A percentile compares a stretch with the other conserved stretches of the same genome.
Conservation (phyloP, 345 rosid genomes). For the Geranium rotundifolium region DNA sequence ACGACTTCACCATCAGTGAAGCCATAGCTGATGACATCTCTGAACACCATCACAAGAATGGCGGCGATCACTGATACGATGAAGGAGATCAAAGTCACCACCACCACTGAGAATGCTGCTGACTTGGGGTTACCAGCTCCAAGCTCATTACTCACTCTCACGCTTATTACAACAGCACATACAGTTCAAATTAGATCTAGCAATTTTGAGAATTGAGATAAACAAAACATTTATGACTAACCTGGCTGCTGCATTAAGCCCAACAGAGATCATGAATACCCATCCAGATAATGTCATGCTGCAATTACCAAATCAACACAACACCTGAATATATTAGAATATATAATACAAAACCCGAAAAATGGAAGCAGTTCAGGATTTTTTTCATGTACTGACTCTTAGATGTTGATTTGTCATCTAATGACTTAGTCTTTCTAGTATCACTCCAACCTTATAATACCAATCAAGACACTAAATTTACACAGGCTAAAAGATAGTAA, state of each 20-base stretch:
- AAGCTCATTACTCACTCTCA: constrained; percentile 70
- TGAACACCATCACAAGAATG: constrained; percentile 17
- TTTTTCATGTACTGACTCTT: too few species aligned
- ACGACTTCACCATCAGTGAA: constrained; percentile 57
- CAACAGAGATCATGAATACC: constrained; percentile 65
- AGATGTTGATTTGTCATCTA: too few species aligned
- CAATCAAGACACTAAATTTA: too few species aligned
- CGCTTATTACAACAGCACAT: constrained; percentile 22
- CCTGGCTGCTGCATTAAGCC: constrained; percentile 71
- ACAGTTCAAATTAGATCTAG: neutral
- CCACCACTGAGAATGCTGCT: constrained; percentile 46
- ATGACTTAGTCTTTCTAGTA: too few species aligned
- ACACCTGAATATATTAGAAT: too few species aligned
- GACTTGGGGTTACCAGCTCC: constrained; percentile 70
- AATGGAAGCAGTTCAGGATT: too few species aligned
- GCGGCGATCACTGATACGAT: constrained; percentile 32
- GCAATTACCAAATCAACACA: constrained; percentile 7
- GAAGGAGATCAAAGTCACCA: constrained; percentile 36
- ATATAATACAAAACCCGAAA: too few species aligned
- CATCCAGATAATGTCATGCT: constrained; percentile 57
- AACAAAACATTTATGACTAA: constrained; percentile 5
- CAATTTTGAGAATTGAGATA: neutral
- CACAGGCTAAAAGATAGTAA: too few species aligned
- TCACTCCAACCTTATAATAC: too few species aligned
- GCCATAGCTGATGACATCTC: constrained; percentile 41